A percentile compares a stretch with the other conserved stretches of the same genome.
Conservation (phyloP, 1,284 basidiomycete species). For the Kwoniella shivajii region DNA sequence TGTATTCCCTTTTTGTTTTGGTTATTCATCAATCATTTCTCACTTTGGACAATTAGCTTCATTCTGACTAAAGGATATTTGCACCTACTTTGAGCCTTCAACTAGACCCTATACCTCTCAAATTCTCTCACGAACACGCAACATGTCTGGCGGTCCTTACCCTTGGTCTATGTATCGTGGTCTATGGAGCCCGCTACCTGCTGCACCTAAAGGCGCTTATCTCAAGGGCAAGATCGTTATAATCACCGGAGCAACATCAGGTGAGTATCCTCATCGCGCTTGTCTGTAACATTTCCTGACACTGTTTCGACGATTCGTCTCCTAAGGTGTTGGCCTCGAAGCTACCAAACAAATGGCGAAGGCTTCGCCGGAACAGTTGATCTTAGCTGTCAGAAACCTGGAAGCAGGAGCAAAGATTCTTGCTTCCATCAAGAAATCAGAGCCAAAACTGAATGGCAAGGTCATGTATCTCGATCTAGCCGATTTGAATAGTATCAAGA, state of each 20-base stretch:
- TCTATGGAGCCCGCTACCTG: conserved; percentile 11
- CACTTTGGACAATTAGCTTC: too few relatives aligned
- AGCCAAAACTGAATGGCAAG: conserved; percentile 11
- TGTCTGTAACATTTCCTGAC: too few relatives aligned
- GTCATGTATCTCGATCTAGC: conserved; percentile 23
- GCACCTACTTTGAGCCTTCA: too few relatives aligned
- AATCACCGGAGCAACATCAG: conserved; percentile 29
- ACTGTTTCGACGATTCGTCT: background rate
- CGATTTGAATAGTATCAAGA: conserved; percentile 15
- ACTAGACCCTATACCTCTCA: too few relatives aligned
- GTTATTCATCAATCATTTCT: too few relatives aligned
- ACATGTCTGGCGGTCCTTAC: background rate
- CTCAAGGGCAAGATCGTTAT: conserved; percentile 23
- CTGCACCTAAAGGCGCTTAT: conserved; percentile 9
- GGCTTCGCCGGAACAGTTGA: conserved; percentile 15
- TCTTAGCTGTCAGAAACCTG: conserved; percentile 25
- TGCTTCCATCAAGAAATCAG: conserved; percentile 2
- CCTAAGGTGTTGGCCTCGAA: conserved; percentile 15
- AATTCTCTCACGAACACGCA: too few relatives aligned
- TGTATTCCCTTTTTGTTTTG: too few relatives aligned
- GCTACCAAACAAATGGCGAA: conserved; percentile 16
- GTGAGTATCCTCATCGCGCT: too few relatives aligned
- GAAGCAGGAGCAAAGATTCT: conserved; percentile 9
- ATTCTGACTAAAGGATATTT: too few relatives aligned
- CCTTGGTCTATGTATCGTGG: conserved; percentile 6